Evolutionary conservation across 257 asterid species (phyloP).

Genomic region (Solanum megistacrolobum): DNA sequence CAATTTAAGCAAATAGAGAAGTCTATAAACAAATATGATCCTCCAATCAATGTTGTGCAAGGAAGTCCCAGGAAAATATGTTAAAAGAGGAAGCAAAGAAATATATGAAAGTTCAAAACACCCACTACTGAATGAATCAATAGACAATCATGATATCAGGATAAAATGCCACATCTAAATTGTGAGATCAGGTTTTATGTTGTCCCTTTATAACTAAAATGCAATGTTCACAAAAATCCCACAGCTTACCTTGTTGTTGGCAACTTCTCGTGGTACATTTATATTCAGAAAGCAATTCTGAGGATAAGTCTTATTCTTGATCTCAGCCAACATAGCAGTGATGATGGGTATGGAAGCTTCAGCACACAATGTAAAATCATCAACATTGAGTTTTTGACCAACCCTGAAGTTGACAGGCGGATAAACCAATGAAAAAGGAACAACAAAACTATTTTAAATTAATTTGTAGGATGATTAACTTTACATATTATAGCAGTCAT

Average conservation of each 20-base stretch:
- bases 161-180: not conserved
- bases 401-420: conserved; percentile 24
- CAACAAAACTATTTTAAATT: not conserved
- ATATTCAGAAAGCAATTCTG: conserved; percentile 53
- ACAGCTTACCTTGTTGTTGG: conserved; percentile 51
- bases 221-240: not conserved
- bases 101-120: not conserved
- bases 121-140: not conserved
- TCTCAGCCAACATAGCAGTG: conserved; percentile 33
- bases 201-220: not conserved
- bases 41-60: not conserved
- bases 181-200: not conserved
- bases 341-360: conserved; percentile 73
- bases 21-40: not conserved
- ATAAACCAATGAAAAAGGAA: not conserved
- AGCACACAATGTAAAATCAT: conserved; percentile 36
- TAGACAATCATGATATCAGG: not conserved
- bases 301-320: conserved; percentile 49
- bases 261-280: conserved; percentile 60
- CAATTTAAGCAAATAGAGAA: not conserved
- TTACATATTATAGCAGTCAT: conserved; percentile 45
- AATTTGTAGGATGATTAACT: not conserved
- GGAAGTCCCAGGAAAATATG: not conserved
- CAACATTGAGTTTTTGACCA: conserved; percentile 27
- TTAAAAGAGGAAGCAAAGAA: not conserved